Evolutionary conservation across 768 basidiomycete species (phyloP).

Genomic region (Tulasnella calospora): DNA sequence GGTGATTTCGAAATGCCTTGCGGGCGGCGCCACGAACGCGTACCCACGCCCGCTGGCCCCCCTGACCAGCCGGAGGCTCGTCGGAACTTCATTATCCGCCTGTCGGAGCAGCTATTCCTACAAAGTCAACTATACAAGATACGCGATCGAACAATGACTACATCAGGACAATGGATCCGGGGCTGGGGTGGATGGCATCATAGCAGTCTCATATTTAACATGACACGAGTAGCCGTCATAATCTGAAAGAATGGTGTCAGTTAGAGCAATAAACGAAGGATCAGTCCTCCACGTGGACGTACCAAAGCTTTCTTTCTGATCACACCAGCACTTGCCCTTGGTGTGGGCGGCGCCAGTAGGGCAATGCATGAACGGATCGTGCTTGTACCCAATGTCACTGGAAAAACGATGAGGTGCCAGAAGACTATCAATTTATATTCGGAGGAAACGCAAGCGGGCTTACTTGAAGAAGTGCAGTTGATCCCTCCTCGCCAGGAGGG

Average conservation of each 20-base stretch:
- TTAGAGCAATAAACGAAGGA: background rate
- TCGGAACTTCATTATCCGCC: background rate
- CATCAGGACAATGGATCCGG: background rate
- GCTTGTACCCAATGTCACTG: slow-evolving; percentile 81
- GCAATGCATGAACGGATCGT: slow-evolving; percentile 93
- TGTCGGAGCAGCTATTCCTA: background rate
- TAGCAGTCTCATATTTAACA: slow-evolving; percentile 55
- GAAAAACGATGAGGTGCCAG: background rate
- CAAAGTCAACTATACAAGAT: background rate
- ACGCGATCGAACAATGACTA: background rate
- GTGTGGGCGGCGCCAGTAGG: slow-evolving; percentile 69
- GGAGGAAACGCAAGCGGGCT: background rate
- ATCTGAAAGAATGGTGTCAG: slow-evolving; percentile 22
- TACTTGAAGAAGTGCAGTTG: slow-evolving; percentile 87
- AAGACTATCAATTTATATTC: too few relatives aligned
- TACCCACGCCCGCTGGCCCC: background rate
- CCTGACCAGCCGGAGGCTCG: background rate
- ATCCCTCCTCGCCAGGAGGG: slow-evolving; percentile 82
- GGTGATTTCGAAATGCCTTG: background rate
- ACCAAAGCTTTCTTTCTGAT: slow-evolving; percentile 66
- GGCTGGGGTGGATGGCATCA: background rate
- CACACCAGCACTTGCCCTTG: slow-evolving; percentile 83
- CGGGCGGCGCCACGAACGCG: background rate
- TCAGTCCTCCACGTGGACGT: slow-evolving; percentile 34
- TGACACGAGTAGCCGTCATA: slow-evolving; percentile 75